These are phyloP conservation scores for Daucus carota DNA, from an alignment of 129 eudicot species.

Conservation along the genomic window DH1_v3.0 NC_030385.2:32463501-32464000, in stretches of 20 bases:
- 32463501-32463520: not conserved
- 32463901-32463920: no score
- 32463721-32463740: not conserved
- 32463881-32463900: no score
- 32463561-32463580: not conserved
- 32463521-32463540: not conserved
- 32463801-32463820: not conserved
- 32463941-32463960: no score
- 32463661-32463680: not conserved
- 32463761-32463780: not conserved
- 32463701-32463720: not conserved
- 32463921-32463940: no score
- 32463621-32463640: no score
- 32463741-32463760: not conserved
- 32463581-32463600: constrained; percentile 4
- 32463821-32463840: not conserved
- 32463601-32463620: not conserved
- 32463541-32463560: not conserved
- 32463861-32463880: not conserved
- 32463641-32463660: no score
- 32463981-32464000: no score
- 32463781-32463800: not conserved
- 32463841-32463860: not conserved
- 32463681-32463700: not conserved
- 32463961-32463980: no score